Base-by-base conservation (phyloP, 1,284 basidiomycete genomes). In the Coniophora puteana region DNA sequence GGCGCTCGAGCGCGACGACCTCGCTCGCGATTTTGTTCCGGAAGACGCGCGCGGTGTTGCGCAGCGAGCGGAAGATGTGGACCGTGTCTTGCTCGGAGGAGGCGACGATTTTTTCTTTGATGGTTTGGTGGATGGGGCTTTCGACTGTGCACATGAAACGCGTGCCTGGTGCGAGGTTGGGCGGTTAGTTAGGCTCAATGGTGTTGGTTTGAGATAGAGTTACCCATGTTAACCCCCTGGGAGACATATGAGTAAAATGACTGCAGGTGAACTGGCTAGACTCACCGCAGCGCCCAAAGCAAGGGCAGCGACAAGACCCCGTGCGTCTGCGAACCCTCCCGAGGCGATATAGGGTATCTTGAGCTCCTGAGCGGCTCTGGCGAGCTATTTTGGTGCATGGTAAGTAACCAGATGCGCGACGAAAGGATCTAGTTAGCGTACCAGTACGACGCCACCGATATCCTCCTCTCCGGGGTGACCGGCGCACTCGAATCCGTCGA, bases 381-480 rank as follows among this genome's bases (percentile, higher is more conserved):
- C 93, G 36, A 94, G 72, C 87, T 91, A 40, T 4, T 41, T n/a
- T n/a, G n/a, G n/a, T n/a, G n/a, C n/a, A n/a, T n/a, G n/a, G n/a
- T n/a, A n/a, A n/a, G n/a, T n/a, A n/a, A n/a, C n/a, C n/a, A 33
- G 5, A n/a, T 8, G 14, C 34, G 17, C 22, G 8, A 16, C 20
- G 20, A 25, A n/a, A n/a, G 26, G n/a, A n/a, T n/a, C n/a, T n/a
- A 30, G 17, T 21, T 14, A 13, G 59, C 71, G 46, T 52, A 93
- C 88, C 61, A 97, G 66, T 4, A 96, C 84, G n/a, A 97, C 58
- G 5, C 89, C 90, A 8, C 90, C 90, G 25, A 96, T 89, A 61
- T 97, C 94, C 43, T 96, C 89, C 59, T 97, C 94, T 47, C 93
- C 93, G 5, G 93, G 93, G 62, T 96, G 92, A 22, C 93, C 93